Base-by-base conservation (phyloP, 192 early-diverging fungal species). In the Podila clonocystis region DNA sequence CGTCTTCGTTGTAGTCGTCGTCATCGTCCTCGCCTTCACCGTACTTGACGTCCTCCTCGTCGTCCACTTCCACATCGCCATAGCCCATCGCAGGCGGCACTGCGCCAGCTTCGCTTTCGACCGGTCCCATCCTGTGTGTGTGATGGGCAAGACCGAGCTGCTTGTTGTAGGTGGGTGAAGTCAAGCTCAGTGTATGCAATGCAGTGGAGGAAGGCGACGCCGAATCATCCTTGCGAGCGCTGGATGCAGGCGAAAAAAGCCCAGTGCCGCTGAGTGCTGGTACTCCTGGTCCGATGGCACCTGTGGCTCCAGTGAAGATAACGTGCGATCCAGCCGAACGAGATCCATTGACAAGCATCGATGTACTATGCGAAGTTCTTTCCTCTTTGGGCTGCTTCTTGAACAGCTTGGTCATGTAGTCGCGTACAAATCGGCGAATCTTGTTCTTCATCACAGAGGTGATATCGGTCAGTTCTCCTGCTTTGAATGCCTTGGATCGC, bases 381-480 rank as follows among this genome's bases (percentile, higher is more conserved):
- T 83, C 82, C 31, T 68, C 82, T 26, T 76, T 76, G 22, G 70
- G 67, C 26, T 73, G 73, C 26, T 76, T 76, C 73, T 83, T 83
- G 73, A 83, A 70, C 52, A 72, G 31, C 58, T 83, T 83, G 33
- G 70, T 57, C 82, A 83, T 83, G 59, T 88, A 86, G 6, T 75
- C 75, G 30, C 83, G 83, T 12, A 88, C 80, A 33, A 86, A 86
- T 20, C 78, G 77, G 29, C 85, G 84, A 29, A 88, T 88, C 74
- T 88, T 88, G 57, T 70, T 79, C 50, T 86, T 75, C 5, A 86
- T 69, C 2, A 50, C 76, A 17, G 70, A 48, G 20, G 65, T 88
- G 29, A 88, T 63, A 29, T 83, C 63, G 2, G 74, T 67, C 3
- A 85, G 55, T 58, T 85, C 86, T 38, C 85, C 69, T 8, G 77